Conservation (phyloP, 1,284 basidiomycete species). For the Tylopilus sp. region DNA sequence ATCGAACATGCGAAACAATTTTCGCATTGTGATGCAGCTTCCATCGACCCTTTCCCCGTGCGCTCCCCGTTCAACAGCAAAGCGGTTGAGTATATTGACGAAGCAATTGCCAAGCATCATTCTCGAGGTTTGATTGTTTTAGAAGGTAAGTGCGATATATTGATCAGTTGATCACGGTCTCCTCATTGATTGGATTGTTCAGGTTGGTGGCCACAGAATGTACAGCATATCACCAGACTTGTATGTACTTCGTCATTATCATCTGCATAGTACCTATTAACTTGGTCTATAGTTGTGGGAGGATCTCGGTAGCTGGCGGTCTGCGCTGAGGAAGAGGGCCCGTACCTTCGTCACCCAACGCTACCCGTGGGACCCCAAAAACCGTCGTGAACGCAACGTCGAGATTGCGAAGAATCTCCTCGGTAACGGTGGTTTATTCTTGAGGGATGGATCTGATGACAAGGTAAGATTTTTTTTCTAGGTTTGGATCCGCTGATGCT, state of each 20-base stretch:
- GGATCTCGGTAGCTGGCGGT: slow-evolving; percentile 17
- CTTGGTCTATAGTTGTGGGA: slow-evolving; percentile 15
- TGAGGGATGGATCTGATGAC: slow-evolving; percentile 12
- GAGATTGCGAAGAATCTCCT: slow-evolving; percentile 11
- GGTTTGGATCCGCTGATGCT: background rate
- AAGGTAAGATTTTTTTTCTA: slow-evolving; percentile 6
- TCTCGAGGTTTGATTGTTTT: slow-evolving; percentile 2
- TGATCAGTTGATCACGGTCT: background rate
- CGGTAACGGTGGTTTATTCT: slow-evolving; percentile 2
- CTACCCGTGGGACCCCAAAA: slow-evolving; percentile 21
- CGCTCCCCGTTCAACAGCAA: slow-evolving; percentile 9
- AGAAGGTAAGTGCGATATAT: slow-evolving; percentile 14
- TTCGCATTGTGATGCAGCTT: no score
- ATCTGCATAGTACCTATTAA: background rate
- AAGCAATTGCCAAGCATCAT: slow-evolving; percentile 3
- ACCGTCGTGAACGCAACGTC: background rate
- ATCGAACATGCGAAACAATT: no score
- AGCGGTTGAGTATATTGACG: slow-evolving; percentile 10
- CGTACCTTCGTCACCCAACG: background rate
- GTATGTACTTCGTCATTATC: background rate
- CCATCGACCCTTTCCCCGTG: no score
- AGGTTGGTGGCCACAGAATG: slow-evolving; percentile 11
- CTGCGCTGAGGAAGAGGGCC: slow-evolving; percentile 16
- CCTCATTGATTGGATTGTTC: background rate
- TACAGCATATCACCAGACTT: background rate